Base-by-base conservation (phyloP, 1,284 basidiomycete genomes). In the Erythrobasidium hasegawianum region DNA sequence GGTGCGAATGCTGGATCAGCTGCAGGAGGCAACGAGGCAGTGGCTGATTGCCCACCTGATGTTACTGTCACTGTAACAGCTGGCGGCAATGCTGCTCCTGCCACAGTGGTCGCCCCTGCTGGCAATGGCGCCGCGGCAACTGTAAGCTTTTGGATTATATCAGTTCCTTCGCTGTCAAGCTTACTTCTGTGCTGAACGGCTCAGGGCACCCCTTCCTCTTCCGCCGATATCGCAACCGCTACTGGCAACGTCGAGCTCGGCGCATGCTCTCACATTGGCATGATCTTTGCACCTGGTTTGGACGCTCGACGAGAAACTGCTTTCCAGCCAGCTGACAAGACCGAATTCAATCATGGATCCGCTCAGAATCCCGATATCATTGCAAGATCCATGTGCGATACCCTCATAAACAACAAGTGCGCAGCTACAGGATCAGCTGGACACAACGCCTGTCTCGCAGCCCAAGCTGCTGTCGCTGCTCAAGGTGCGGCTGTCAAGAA, bases 201-300 rank as follows among this genome's bases (percentile, higher is more conserved):
- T 11, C 18, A 26, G 55, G 18, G 16, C n/a, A 18, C 33, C 18
- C 4, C 33, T 40, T 24, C 29, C 24, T n/a, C 33, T 57, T 9
- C 20, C 13, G 40, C 33, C 24, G 40, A 1, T 41, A 49, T 40
- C 29, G 60, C 38, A 47, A 5, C 5, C 5, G 50, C 50, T 53
- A 47, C 43, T 8, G 43, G n/a, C 43, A 47, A 47, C 45, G 60
- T 69, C n/a, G 73, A 83, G 39, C 29, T 85, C 69, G 84, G 84
- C n/a, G 78, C 74, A 27, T 85, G 84, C 78, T 78, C 84, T 74
- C 16, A 45, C 45, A 29, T 40, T n/a, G 38, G 29, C 41, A 85
- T 87, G 69, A 80, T 83, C 70, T 86, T 86, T 71, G 84, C 79
- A 33, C 78, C 73, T 11, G 84, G 84, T 8, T 83, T 86, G 67